Evolutionary conservation across 139 green algal species (phyloP), one percentile per base, ranked within the genome.

Genomic region (Chlorella vulgaris): DNA sequence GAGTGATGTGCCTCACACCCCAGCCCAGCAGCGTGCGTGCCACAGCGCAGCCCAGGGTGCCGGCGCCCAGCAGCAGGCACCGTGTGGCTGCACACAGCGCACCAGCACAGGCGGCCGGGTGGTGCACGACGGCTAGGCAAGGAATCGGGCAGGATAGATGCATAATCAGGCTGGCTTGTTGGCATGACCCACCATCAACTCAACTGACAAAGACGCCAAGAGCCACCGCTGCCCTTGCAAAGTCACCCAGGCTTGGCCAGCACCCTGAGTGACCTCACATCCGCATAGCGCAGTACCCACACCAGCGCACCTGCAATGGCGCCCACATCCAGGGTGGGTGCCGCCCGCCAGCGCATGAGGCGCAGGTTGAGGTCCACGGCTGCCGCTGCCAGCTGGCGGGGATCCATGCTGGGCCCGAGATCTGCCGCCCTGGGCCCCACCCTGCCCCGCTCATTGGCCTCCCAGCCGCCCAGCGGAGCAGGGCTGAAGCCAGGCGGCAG

Each of bases 341-440:
- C 91, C 15, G 96, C 92, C 8, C 97, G 89, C 97, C 97, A 99
- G 35, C 92, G 87, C 97, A 99, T 99, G 21, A 99, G 91, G 13
- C 91, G 89, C 69, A 99, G 88, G 91, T 99, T 99, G 22, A 99
- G 92, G 68, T 96, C 89, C 36, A 98, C 91, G 21, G 93, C 93
- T 31, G 84, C 28, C 38, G 55, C 74, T 26, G 94, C 91, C 65
- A 95, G 82, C 39, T 76, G 69, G 31, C 63, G 61, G 0, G 94
- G 93, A 82, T 98, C 94, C 87, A 99, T 92, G 0, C 87, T 53
- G 2, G 88, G 47, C 2, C 68, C 84, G 42, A 99, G 76, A 66
- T 97, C 88, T 15, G 73, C 86, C 35, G 80, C 35, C 1, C 86
- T 50, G 0, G 93, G 88, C n/a, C 83, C 84, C 51, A 88, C 80